A percentile compares a stretch with the other conserved stretches of the same genome.
Conservation (phyloP, 441 rosid genomes). For the Melastoma candidum region DNA sequence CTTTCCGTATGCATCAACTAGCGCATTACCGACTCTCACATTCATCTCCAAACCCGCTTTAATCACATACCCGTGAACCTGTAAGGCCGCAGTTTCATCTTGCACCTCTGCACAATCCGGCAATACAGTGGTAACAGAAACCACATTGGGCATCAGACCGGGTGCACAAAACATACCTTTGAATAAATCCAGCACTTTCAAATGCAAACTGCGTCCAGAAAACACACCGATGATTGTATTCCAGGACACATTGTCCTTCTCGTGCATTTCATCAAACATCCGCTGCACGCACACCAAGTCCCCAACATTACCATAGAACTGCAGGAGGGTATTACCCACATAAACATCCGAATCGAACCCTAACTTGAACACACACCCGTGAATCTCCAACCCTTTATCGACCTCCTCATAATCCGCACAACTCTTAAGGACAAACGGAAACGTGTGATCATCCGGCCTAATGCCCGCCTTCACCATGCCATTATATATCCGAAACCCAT, state of each 20-base stretch:
- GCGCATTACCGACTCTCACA: slow-evolving; percentile 25
- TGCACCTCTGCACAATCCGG: slow-evolving; percentile 23
- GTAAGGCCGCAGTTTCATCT: slow-evolving; percentile 16
- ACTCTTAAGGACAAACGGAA: slow-evolving; percentile 27
- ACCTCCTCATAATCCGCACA: slow-evolving; percentile 24
- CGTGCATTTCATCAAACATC: slow-evolving; percentile 31
- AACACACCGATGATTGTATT: slow-evolving; percentile 22
- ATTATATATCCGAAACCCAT: slow-evolving; percentile 32
- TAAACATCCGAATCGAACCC: slow-evolving; percentile 22
- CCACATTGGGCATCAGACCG: slow-evolving; percentile 22
- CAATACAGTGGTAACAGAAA: slow-evolving; percentile 24
- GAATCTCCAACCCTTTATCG: slow-evolving; percentile 33
- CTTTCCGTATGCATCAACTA: slow-evolving; percentile 35
- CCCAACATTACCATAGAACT: slow-evolving; percentile 20
- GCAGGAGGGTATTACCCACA: slow-evolving; percentile 26
- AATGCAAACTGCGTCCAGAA: slow-evolving; percentile 17
- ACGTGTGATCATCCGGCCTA: slow-evolving; percentile 32
- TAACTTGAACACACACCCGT: slow-evolving; percentile 24
- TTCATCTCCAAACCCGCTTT: slow-evolving; percentile 26
- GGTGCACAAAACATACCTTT: slow-evolving; percentile 15
- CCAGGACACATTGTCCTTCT: slow-evolving; percentile 29
- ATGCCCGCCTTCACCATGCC: slow-evolving; percentile 22
- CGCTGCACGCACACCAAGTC: slow-evolving; percentile 11
- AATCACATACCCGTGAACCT: slow-evolving; percentile 23
- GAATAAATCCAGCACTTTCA: slow-evolving; percentile 22